Conservation (phyloP, 495 filamentous ascomycete species). For the Friedmanniomyces simplex region DNA sequence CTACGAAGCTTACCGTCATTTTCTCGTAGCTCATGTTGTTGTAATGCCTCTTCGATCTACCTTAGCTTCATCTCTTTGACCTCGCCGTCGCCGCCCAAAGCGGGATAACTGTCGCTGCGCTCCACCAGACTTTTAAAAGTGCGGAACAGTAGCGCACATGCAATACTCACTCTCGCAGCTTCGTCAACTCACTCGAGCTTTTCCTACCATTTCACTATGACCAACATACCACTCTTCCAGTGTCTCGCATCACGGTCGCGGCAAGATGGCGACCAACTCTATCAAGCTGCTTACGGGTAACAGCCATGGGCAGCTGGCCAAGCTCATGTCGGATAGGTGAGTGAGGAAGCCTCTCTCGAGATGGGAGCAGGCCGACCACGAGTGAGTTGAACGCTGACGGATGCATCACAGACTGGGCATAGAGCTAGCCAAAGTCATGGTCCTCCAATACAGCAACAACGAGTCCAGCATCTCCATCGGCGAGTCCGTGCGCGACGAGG, state of each 20-base stretch:
- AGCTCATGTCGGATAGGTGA: constrained; percentile 84
- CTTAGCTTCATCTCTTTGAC: neutral
- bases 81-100: neutral
- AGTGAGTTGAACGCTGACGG: neutral
- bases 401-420: constrained; percentile 58
- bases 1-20: too few species aligned
- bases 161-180: neutral
- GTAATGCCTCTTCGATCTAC: neutral
- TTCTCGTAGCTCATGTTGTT: too few species aligned
- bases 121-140: neutral
- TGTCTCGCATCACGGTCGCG: constrained; percentile 5
- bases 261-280: constrained; percentile 65
- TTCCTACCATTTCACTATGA: neutral
- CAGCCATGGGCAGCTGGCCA: constrained; percentile 85
- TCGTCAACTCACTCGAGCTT: neutral
- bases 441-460: constrained; percentile 94
- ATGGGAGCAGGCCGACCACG: neutral
- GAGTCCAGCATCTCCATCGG: constrained; percentile 95
- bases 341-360: neutral
- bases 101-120: neutral
- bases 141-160: neutral
- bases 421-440: constrained; percentile 85
- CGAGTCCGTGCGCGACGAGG: constrained; percentile 93
- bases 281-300: constrained; percentile 95
- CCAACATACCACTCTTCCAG: neutral